Evolutionary conservation across 2,329 filamentous ascomycete species (phyloP).

Genomic region (Cytospora leucostoma): DNA sequence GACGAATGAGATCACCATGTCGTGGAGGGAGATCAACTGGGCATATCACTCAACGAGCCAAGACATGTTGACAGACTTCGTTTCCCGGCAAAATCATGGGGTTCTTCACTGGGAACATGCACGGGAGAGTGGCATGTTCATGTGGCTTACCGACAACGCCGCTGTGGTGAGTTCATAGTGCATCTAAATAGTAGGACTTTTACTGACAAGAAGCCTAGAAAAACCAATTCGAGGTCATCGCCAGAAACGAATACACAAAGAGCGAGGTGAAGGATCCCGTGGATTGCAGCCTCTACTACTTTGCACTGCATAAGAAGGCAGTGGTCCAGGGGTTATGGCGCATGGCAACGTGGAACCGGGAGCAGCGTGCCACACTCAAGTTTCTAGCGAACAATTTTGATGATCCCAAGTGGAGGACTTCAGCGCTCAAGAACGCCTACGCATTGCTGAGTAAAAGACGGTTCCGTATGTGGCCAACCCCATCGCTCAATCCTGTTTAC

Average conservation of each 20-base stretch:
- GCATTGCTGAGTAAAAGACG: slow-evolving; percentile 87
- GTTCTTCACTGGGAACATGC: slow-evolving; percentile 84
- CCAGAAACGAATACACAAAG: slow-evolving; percentile 89
- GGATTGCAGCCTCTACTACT: slow-evolving; percentile 87
- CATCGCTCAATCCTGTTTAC: neutral
- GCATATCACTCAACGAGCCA: slow-evolving; percentile 84
- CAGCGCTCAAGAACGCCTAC: slow-evolving; percentile 94
- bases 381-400: slow-evolving; percentile 89
- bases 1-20: slow-evolving; percentile 65
- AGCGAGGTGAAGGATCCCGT: slow-evolving; percentile 85
- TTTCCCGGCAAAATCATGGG: slow-evolving; percentile 76
- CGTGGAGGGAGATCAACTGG: slow-evolving; percentile 81
- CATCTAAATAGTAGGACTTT: neutral
- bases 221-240: slow-evolving; percentile 84
- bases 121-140: slow-evolving; percentile 84
- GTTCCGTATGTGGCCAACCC: slow-evolving; percentile 61
- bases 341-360: slow-evolving; percentile 86
- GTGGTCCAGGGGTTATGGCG: slow-evolving; percentile 91
- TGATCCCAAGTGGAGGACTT: slow-evolving; percentile 82
- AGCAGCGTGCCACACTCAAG: slow-evolving; percentile 77
- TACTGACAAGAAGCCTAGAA: slow-evolving; percentile 47
- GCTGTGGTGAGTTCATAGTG: slow-evolving; percentile 64
- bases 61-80: slow-evolving; percentile 84
- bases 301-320: slow-evolving; percentile 87
- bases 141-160: slow-evolving; percentile 82